These are phyloP conservation scores for Pachysolen tannophilus DNA, from an alignment of 805 yeast species.

Conservation along the genomic window DNA sequence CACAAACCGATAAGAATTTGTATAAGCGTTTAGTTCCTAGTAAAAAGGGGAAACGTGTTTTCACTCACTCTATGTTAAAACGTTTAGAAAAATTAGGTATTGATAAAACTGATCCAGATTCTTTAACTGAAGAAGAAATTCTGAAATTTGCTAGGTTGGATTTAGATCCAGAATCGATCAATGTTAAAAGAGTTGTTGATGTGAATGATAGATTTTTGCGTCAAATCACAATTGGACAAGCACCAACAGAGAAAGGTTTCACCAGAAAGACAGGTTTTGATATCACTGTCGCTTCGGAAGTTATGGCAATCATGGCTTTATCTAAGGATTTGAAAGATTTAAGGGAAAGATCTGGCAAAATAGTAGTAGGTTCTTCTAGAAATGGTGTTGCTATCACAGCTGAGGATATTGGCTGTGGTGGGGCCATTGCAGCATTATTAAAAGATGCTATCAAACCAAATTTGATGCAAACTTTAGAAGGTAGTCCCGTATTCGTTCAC, in stretches of 20 bases:
- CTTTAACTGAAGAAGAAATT: conserved; percentile 62
- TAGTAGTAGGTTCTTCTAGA: conserved; percentile 65
- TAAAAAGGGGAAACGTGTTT: conserved; percentile 61
- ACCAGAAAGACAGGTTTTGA: conserved; percentile 73
- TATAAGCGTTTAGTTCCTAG: conserved; percentile 71
- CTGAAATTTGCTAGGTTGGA: conserved; percentile 59
- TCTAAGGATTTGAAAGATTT: conserved; percentile 63
- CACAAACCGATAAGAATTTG: conserved; percentile 65
- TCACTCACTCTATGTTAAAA: conserved; percentile 59
- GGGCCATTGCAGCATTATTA: conserved; percentile 74
- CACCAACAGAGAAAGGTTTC: conserved; percentile 72
- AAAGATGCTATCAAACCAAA: conserved; percentile 82
- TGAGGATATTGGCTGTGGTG: conserved; percentile 81
- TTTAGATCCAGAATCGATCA: conserved; percentile 71
- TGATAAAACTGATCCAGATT: conserved; percentile 61
- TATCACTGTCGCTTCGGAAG: conserved; percentile 78
- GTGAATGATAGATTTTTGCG: conserved; percentile 76
- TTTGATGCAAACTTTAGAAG: conserved; percentile 82
- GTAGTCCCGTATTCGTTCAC: conserved; percentile 81
- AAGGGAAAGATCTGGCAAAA: conserved; percentile 66
- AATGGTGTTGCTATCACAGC: conserved; percentile 71
- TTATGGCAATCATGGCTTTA: conserved; percentile 79
- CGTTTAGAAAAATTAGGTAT: conserved; percentile 66
- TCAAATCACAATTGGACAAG: conserved; percentile 73
- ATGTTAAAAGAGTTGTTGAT: conserved; percentile 81